Evolutionary conservation across 2,329 filamentous ascomycete genomes (phyloP).

Genomic region (Aphanocladium album): DNA sequence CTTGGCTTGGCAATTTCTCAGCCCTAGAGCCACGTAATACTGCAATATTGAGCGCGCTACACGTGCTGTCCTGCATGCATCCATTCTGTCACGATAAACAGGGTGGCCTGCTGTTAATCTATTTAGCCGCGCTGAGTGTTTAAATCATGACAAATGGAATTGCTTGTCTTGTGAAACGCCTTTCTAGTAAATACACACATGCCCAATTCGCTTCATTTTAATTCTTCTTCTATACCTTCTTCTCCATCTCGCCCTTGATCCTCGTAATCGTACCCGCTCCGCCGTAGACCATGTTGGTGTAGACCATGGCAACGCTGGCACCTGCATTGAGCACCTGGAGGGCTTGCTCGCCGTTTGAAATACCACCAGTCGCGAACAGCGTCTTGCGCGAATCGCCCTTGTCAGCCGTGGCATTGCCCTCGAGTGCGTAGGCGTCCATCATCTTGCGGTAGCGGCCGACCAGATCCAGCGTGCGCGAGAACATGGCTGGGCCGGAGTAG

Average conservation of each 20-base stretch:
- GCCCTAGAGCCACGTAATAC: slow-evolving; percentile 7
- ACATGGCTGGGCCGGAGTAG: slow-evolving; percentile 87
- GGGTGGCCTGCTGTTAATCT: neutral
- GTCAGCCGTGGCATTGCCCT: slow-evolving; percentile 25
- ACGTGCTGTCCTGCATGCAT: neutral
- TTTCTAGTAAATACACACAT: neutral
- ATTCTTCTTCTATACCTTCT: slow-evolving; percentile 26
- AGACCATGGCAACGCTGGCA: slow-evolving; percentile 85
- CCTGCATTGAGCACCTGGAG: slow-evolving; percentile 78
- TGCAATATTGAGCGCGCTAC: neutral
- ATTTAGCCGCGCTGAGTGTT: neutral
- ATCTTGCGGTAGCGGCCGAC: slow-evolving; percentile 73
- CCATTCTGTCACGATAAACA: neutral
- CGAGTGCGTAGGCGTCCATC: slow-evolving; percentile 48
- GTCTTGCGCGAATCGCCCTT: slow-evolving; percentile 56
- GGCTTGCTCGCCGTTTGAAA: slow-evolving; percentile 83
- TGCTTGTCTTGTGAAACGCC: slow-evolving; percentile 3
- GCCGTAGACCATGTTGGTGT: slow-evolving; percentile 68
- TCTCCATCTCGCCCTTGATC: slow-evolving; percentile 59
- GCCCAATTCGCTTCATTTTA: neutral
- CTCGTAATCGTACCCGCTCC: slow-evolving; percentile 60
- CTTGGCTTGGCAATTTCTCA: slow-evolving; percentile 1
- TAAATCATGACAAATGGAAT: neutral
- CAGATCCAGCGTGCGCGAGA: slow-evolving; percentile 70
- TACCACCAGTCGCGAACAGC: slow-evolving; percentile 90